Percentiles rank a stretch among this genome's conserved stretches.
These are phyloP conservation scores for Scedosporium dehoogii DNA, from an alignment of 2,329 filamentous ascomycete species.

Conservation along the genomic window DNA sequence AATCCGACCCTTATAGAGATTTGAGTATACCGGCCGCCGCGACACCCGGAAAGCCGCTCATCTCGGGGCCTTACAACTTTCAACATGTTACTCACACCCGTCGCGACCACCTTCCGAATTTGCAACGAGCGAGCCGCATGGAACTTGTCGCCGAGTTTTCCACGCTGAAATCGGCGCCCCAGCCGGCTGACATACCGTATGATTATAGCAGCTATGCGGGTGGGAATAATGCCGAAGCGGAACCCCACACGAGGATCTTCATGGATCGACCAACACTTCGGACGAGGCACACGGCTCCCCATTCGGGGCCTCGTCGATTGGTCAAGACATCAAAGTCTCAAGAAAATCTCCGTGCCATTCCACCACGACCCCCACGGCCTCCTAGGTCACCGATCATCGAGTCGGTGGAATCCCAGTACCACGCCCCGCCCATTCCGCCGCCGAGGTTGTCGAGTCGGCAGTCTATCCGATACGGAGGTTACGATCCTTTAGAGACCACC, in stretches of 20 bases:
- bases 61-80: constrained; percentile 57
- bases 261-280: constrained; percentile 2
- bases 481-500: constrained; percentile 25
- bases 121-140: constrained; percentile 28
- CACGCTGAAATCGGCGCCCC: constrained; percentile 27
- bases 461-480: constrained; percentile 32
- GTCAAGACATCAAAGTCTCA: constrained; percentile 37
- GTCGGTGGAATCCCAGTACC: constrained; percentile 16
- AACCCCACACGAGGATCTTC: constrained; percentile 1
- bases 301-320: constrained; percentile 21
- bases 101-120: constrained; percentile 34
- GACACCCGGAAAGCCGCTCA: constrained; percentile 18
- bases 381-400: constrained; percentile 32
- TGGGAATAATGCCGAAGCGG: constrained; percentile 10
- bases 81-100: constrained; percentile 53
- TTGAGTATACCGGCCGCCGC: not conserved
- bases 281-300: constrained; percentile 9
- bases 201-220: constrained; percentile 16
- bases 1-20: constrained; percentile 13
- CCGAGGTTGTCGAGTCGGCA: constrained; percentile 46
- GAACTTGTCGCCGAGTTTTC: constrained; percentile 35
- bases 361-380: constrained; percentile 37
- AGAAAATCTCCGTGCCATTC: constrained; percentile 36
- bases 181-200: constrained; percentile 39
- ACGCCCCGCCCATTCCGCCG: constrained; percentile 33